A percentile compares a stretch with the other conserved stretches of the same genome.
Conservation (phyloP, 371 early-diverging fungal genomes). For the Cokeromyces recurvatus region DNA sequence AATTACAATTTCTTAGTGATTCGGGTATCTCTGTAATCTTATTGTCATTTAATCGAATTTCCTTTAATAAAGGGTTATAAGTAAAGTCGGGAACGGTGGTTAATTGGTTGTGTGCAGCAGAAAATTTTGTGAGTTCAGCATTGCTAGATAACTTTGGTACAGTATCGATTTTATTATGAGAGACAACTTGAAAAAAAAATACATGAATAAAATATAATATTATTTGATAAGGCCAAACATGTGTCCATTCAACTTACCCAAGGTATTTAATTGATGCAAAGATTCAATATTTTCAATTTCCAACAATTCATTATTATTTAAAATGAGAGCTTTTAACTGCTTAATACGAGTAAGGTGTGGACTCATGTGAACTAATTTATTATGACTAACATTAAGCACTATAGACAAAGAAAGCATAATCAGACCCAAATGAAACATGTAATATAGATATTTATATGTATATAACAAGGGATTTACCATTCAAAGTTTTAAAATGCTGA, state of each 20-base stretch:
- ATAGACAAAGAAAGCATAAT: constrained; percentile 2
- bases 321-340: constrained; percentile 78
- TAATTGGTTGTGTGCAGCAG: constrained; percentile 71
- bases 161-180: constrained; percentile 69
- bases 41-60: constrained; percentile 78
- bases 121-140: constrained; percentile 66
- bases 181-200: constrained; percentile 50
- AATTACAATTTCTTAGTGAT: constrained; percentile 44
- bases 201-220: not conserved
- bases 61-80: constrained; percentile 54
- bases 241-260: constrained; percentile 38
- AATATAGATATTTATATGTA: too few relatives aligned
- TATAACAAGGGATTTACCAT: too few relatives aligned
- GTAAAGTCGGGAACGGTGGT: constrained; percentile 65
- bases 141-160: constrained; percentile 55
- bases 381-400: constrained; percentile 77
- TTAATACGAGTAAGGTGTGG: constrained; percentile 49
- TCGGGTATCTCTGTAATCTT: constrained; percentile 64
- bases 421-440: too few relatives aligned
- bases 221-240: not conserved
- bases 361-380: constrained; percentile 63
- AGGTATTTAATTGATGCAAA: constrained; percentile 63
- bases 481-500: constrained; percentile 52
- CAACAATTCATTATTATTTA: constrained; percentile 71
- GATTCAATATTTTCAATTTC: constrained; percentile 59